A percentile compares a stretch with the other conserved stretches of the same genome.
phyloP scores from a whole-genome alignment of 805 yeast genomes.

The Wickerhamiella kazuoi region DNA sequence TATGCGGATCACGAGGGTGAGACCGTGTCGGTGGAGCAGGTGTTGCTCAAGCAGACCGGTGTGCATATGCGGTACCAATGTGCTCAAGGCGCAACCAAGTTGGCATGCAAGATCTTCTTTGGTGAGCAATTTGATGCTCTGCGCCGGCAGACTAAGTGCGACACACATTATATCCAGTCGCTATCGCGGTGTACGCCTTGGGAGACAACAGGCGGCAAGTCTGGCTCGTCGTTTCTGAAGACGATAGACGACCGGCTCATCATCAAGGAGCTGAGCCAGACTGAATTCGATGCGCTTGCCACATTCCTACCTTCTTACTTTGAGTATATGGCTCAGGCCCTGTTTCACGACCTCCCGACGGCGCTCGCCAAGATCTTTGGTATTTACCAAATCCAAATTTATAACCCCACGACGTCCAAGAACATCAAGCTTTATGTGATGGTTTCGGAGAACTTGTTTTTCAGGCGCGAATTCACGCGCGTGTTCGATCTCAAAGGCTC shows the following conservation, averaged over 20 bases:
- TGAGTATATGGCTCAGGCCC: constrained; percentile 86
- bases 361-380: constrained; percentile 92
- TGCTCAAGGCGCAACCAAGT: constrained; percentile 61
- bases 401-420: constrained; percentile 58
- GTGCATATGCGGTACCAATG: constrained; percentile 86
- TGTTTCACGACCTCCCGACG: constrained; percentile 88
- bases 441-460: constrained; percentile 90
- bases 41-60: constrained; percentile 66
- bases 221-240: constrained; percentile 85
- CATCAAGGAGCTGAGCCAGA: constrained; percentile 70
- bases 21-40: constrained; percentile 32
- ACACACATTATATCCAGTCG: constrained; percentile 66
- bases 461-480: constrained; percentile 60
- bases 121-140: constrained; percentile 95
- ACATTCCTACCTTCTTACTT: constrained; percentile 93
- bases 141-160: constrained; percentile 63
- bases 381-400: constrained; percentile 80
- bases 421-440: constrained; percentile 74
- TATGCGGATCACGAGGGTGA: constrained; percentile 12
- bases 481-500: constrained; percentile 95
- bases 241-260: constrained; percentile 82
- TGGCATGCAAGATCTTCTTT: constrained; percentile 86
- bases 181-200: constrained; percentile 84
- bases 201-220: constrained; percentile 93
- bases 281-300: constrained; percentile 84